Percentiles rank a stretch among this genome's conserved stretches.
phyloP scores from a whole-genome alignment of 2,329 filamentous ascomycete species.

The Paecilomyces sp. region DNA sequence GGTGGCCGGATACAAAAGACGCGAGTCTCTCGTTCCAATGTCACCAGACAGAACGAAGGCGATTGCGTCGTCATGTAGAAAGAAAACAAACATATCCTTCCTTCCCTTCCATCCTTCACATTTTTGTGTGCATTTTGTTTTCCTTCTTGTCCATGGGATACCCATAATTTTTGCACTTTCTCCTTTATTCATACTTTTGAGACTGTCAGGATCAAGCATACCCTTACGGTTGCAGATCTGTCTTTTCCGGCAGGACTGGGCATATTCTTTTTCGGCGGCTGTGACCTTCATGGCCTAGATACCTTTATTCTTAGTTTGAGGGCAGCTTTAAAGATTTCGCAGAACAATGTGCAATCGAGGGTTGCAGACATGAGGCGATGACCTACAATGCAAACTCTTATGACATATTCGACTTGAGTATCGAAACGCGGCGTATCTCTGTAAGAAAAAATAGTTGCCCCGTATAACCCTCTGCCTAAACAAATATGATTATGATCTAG shows the following conservation, averaged over 20 bases:
- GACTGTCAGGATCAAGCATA: not conserved
- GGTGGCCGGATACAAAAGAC: conserved; percentile 67
- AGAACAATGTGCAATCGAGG: not conserved
- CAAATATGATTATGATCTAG: no score
- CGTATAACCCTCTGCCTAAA: no score
- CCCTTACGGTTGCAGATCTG: not conserved
- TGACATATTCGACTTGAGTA: not conserved
- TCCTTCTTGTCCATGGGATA: not conserved
- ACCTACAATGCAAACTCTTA: not conserved
- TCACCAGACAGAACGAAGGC: conserved; percentile 77
- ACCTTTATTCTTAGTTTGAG: not conserved
- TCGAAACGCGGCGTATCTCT: not conserved
- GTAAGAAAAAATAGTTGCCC: not conserved
- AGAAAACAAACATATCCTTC: conserved; percentile 29
- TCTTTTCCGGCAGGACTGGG: not conserved
- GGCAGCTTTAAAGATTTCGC: not conserved
- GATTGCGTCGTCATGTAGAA: conserved; percentile 78
- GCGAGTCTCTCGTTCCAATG: conserved; percentile 73
- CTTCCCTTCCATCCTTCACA: conserved; percentile 1
- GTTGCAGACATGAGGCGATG: not conserved
- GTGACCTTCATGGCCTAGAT: not conserved
- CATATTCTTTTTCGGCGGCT: not conserved
- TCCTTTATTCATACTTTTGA: not conserved
- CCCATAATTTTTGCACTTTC: not conserved
- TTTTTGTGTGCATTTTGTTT: not conserved